Evolutionary conservation across 2,329 filamentous ascomycete species (phyloP), one percentile per base, ranked within the genome.

Genomic region (Alternaria sp.): DNA sequence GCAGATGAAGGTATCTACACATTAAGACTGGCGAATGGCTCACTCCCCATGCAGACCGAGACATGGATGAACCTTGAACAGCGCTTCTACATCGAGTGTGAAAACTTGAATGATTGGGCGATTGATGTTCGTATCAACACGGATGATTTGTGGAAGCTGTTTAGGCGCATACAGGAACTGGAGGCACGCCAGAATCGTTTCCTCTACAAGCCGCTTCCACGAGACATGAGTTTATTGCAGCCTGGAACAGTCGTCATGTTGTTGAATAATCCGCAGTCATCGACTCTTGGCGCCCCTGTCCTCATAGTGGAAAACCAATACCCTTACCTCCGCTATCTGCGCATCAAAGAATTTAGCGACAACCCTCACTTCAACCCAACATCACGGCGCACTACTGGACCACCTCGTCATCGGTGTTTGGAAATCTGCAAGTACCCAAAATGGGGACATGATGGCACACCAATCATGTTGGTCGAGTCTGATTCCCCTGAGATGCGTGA

Each of bases 101-200:
- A 47, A 1, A 49, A 65, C 21, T 50, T 73, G 2, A 32, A 58
- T 12, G 36, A 51, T 7, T 70, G 68, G 65, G 56, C 15, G 12
- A 21, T 57, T 2, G 25, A 69, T 17, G 67, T 72, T 2, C 21
- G 13, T n/a, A 44, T 69, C 17, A 40, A 63, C 6, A 12, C 32
- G 4, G n/a, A 10, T n/a, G 61, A 71, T 6, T 11, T 57, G 11
- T 26, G 25, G 32, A 73, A 74, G 56, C 43, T 72, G 4, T 21
- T 36, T 12, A 36, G 40, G 15, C 62, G 62, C 11, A 23, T 73
- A 11, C 15, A 58, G 3, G 19, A 61, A 36, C 59, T 72, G 3
- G 72, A 74, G 54, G 63, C 65, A 8, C n/a, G 64, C 5, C 69
- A 72, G 52, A 74, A 72, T 25, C 64, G 71, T 4, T 72, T 58